phyloP scores from a whole-genome alignment of 306 rosid genomes.

The Quercus rubra region DNA sequence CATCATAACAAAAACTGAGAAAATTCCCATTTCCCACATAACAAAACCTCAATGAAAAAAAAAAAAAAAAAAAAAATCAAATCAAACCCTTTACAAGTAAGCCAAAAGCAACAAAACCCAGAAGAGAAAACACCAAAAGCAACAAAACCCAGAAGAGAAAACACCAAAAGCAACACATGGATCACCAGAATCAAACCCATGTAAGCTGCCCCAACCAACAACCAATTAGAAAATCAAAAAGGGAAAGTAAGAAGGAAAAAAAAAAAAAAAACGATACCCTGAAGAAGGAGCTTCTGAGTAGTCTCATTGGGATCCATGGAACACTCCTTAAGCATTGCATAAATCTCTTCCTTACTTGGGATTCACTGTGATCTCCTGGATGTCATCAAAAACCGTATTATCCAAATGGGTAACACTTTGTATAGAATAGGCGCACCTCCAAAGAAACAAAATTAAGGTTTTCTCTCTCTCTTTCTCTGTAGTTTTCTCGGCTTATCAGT shows the following conservation, averaged over 20 bases:
- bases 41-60: conserved; percentile 23
- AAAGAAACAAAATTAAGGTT: too few relatives aligned
- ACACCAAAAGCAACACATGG: conserved; percentile 23
- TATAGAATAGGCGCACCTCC: too few relatives aligned
- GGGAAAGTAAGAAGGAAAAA: background rate
- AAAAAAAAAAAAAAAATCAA: conserved; percentile 23
- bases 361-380: conserved; percentile 81
- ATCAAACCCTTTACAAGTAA: conserved; percentile 8
- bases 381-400: conserved; percentile 9
- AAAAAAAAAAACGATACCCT: conserved; percentile 49
- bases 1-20: conserved; percentile 37
- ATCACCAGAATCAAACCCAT: conserved; percentile 42
- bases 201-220: background rate
- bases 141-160: background rate
- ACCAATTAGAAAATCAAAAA: background rate
- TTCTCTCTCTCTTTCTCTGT: too few relatives aligned
- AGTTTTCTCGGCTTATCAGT: background rate
- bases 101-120: conserved; percentile 26
- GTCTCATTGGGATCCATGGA: conserved; percentile 99
- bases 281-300: conserved; percentile 77
- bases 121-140: background rate
- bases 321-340: conserved; percentile 95
- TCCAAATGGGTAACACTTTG: too few relatives aligned
- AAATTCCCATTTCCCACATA: conserved; percentile 24
- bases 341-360: conserved; percentile 81